Evolutionary conservation across 2,329 filamentous ascomycete species (phyloP).

Genomic region (Stachybotrys echinatus): DNA sequence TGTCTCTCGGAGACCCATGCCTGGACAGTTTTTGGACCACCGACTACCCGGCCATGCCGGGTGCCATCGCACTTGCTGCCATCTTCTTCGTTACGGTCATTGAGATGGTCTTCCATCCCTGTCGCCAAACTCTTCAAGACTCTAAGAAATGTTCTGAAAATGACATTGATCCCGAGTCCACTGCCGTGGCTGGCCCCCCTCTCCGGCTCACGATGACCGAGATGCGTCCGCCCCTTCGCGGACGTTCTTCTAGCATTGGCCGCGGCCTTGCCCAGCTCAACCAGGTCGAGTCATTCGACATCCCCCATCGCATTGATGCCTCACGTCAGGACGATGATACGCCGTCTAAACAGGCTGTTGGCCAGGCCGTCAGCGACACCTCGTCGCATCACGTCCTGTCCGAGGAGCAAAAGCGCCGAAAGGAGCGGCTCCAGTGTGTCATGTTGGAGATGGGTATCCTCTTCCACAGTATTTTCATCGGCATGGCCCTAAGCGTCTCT

Average conservation of each 20-base stretch:
- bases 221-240: slow-evolving; percentile 25
- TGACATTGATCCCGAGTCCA: slow-evolving; percentile 1
- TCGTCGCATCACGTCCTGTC: slow-evolving; percentile 20
- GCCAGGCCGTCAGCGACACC: slow-evolving; percentile 17
- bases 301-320: slow-evolving; percentile 8
- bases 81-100: slow-evolving; percentile 75
- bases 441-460: slow-evolving; percentile 72
- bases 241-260: slow-evolving; percentile 26
- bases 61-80: slow-evolving; percentile 72
- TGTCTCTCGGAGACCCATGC: slow-evolving; percentile 58
- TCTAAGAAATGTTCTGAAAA: slow-evolving; percentile 4
- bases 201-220: slow-evolving; percentile 21
- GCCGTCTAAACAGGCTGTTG: slow-evolving; percentile 12
- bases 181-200: not conserved
- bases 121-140: slow-evolving; percentile 21
- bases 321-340: slow-evolving; percentile 7
- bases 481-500: slow-evolving; percentile 76
- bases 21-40: slow-evolving; percentile 71
- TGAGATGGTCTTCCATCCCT: slow-evolving; percentile 62
- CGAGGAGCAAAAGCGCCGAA: slow-evolving; percentile 53
- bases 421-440: slow-evolving; percentile 69
- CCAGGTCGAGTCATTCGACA: slow-evolving; percentile 5
- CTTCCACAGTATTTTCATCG: slow-evolving; percentile 66
- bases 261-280: slow-evolving; percentile 24
- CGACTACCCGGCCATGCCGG: slow-evolving; percentile 72